Base-by-base conservation (phyloP, 306 rosid species). In the Quercus suber region DNA sequence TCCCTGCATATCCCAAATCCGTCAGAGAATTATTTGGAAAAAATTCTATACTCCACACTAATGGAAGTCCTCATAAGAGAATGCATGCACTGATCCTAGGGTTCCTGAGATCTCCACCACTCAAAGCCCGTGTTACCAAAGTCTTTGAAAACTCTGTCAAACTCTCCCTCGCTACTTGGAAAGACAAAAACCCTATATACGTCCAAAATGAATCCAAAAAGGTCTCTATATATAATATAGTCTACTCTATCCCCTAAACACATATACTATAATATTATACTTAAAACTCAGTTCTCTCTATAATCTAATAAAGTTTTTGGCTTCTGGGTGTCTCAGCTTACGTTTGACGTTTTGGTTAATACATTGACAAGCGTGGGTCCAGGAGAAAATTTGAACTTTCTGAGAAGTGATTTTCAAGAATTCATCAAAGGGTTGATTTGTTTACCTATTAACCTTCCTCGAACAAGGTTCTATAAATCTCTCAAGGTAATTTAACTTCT, bases 1-100 rank as follows among this genome's bases (percentile, higher is more conserved):
- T 89, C 14, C 99, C 99, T 17, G 99, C 99, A 33, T 95, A 95
- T 83, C 99, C 99, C 8, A 95, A 93, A 89, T 91, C 99, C 9
- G 81, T 95, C 2, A 85, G 82, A 45, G 99, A 95, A 70, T 69
- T 95, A 12, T 81, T 93, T 76, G 99, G 99, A 0, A 79, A 88
- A 69, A 74, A 88, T 67, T 93, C 98, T 9, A 95, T 95, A 4
- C 93, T 95, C 18, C 89, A 83, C 60, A 80, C 86, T 71, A 93
- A 90, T 3, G 97, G 98, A 3, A 89, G 27, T 79, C 82, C 78
- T 64, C 98, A 95, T 19, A 88, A 84, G 77, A 81, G 85, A 80
- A 73, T 93, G 1, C 99, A 93, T 80, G 84, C 92, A 69, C 87
- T 95, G 77, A 81, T 93, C 30, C 92, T 84, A 35, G 86, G 86